A percentile compares a stretch with the other conserved stretches of the same genome.
These are phyloP conservation scores for Cutaneotrichosporon arboriforme DNA, from an alignment of 1,284 basidiomycete species.

Conservation along the genomic window DNA sequence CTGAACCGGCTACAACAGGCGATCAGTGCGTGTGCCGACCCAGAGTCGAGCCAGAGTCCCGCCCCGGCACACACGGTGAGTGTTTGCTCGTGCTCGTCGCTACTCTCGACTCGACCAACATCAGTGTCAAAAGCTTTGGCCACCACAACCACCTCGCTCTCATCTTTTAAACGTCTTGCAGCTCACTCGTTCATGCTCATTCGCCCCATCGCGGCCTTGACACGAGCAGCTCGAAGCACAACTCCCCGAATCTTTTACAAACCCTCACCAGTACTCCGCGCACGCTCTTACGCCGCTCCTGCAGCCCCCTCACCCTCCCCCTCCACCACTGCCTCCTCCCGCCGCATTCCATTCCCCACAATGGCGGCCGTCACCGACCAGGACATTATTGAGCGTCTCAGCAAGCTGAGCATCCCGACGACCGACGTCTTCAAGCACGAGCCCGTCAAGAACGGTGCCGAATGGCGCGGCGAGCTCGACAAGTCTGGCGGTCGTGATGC, in stretches of 20 bases:
- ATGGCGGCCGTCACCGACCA: slow-evolving; percentile 74
- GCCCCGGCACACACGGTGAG: no score
- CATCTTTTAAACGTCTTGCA: not conserved
- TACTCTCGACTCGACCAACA: no score
- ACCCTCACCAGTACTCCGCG: not conserved
- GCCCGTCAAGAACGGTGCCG: slow-evolving; percentile 35
- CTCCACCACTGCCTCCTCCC: slow-evolving; percentile 2
- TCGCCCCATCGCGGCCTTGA: slow-evolving; percentile 16
- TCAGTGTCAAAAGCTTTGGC: no score
- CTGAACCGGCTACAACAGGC: no score
- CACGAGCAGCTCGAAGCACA: slow-evolving; percentile 13
- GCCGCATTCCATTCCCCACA: slow-evolving; percentile 21
- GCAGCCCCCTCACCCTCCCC: not conserved
- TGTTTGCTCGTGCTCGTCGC: no score
- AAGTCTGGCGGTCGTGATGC: slow-evolving; percentile 32
- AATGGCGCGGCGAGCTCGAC: slow-evolving; percentile 45
- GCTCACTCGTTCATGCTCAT: slow-evolving; percentile 11
- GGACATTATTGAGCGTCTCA: slow-evolving; percentile 52
- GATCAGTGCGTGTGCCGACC: no score
- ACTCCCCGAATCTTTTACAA: not conserved
- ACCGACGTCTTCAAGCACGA: slow-evolving; percentile 41
- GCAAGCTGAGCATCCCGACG: slow-evolving; percentile 36
- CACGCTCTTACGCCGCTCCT: not conserved
- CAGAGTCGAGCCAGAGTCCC: no score
- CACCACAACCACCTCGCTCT: not conserved